These are phyloP conservation scores for Irpex sp. DNA, from an alignment of 1,284 basidiomycete species.

Conservation along the genomic window DNA sequence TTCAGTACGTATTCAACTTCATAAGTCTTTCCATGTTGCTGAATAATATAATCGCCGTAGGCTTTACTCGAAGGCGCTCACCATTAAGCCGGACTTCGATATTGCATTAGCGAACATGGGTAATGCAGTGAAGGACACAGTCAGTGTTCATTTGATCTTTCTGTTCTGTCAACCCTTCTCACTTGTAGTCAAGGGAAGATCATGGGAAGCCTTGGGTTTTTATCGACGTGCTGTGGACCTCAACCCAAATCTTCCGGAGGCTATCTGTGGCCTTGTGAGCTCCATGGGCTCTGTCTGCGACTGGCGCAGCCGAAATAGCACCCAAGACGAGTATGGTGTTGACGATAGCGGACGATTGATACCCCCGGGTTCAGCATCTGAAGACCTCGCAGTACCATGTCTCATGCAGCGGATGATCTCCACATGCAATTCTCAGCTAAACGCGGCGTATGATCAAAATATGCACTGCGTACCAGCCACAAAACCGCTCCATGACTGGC, in stretches of 20 bases:
- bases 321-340: constrained; percentile 17
- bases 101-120: constrained; percentile 61
- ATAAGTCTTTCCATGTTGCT: background rate
- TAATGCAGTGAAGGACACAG: constrained; percentile 55
- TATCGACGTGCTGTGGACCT: constrained; percentile 49
- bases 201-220: constrained; percentile 50
- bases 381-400: constrained; percentile 20
- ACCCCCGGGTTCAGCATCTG: constrained; percentile 16
- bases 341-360: constrained; percentile 21
- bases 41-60: constrained; percentile 20
- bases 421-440: constrained; percentile 46
- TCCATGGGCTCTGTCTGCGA: constrained; percentile 52
- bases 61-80: constrained; percentile 47
- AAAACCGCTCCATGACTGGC: constrained; percentile 41
- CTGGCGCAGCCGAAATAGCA: constrained; percentile 46
- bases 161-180: constrained; percentile 2
- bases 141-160: constrained; percentile 16
- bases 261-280: constrained; percentile 53
- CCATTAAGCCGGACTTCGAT: constrained; percentile 54
- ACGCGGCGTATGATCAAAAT: constrained; percentile 37
- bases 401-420: constrained; percentile 47
- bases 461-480: constrained; percentile 34
- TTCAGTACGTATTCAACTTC: constrained; percentile 35
- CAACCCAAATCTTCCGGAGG: constrained; percentile 56
- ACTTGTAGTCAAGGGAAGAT: constrained; percentile 35